These are phyloP conservation scores for Jackrogersella minutella DNA, from an alignment of 495 filamentous ascomycete genomes.

Conservation along the genomic window DNA sequence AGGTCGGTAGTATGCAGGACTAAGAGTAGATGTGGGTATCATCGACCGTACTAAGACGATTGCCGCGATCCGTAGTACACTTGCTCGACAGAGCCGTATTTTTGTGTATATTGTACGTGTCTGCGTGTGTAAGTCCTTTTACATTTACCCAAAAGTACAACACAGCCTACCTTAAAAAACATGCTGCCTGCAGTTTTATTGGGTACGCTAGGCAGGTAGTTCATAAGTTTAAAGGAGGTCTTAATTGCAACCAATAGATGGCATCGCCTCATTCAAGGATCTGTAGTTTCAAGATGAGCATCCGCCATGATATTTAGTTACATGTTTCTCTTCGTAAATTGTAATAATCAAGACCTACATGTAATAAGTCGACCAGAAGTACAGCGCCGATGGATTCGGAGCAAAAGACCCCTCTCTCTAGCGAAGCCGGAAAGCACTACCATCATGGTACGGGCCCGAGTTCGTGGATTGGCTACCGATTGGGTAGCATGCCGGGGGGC, in stretches of 20 bases:
- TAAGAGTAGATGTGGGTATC: conserved; percentile 25
- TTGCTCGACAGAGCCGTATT: conserved; percentile 6
- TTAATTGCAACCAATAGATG: conserved; percentile 17
- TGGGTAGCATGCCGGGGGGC: conserved; percentile 15
- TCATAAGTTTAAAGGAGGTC: conserved; percentile 13
- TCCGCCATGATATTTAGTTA: no score
- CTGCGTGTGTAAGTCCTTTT: conserved; percentile 12
- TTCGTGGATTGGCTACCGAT: conserved; percentile 41
- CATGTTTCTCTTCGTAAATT: no score
- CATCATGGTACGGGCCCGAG: conserved; percentile 23
- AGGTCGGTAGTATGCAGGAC: conserved; percentile 23
- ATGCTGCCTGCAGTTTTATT: conserved; percentile 11
- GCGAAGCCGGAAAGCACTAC: background rate
- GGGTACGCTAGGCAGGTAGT: conserved; percentile 6
- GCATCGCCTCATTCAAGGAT: conserved; percentile 10
- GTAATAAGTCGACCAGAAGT: background rate
- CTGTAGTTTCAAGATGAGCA: conserved; percentile 32
- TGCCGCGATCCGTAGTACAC: conserved; percentile 26
- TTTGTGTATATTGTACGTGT: no score
- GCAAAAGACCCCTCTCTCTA: background rate
- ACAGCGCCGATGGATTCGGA: background rate
- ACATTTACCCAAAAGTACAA: conserved; percentile 10
- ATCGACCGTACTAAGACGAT: conserved; percentile 22
- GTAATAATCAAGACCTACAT: background rate
- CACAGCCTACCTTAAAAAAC: conserved; percentile 22